Evolutionary conservation across 164 flowering plant species (phyloP).

Genomic region (Tetracentron sinense): DNA sequence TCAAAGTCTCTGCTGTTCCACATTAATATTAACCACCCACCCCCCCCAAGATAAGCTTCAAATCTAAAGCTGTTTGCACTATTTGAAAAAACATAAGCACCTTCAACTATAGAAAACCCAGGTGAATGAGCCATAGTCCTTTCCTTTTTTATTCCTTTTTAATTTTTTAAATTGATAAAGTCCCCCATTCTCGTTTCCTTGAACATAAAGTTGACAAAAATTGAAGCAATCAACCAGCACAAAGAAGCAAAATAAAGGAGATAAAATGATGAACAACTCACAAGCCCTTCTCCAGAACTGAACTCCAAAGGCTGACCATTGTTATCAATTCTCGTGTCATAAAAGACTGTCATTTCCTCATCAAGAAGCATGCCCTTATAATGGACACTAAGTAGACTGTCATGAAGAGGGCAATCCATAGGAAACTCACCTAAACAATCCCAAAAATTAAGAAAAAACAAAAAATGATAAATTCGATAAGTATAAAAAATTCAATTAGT

Average conservation of each 20-base stretch:
- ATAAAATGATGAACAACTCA: constrained; percentile 38
- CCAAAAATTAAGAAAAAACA: constrained; percentile 11
- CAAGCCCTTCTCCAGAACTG: constrained; percentile 95
- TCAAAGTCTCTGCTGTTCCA: too few relatives aligned
- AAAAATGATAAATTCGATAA: constrained; percentile 3
- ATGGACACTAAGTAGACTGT: constrained; percentile 81
- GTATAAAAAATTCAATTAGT: constrained; percentile 5
- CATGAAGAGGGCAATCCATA: constrained; percentile 99
- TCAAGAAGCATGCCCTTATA: constrained; percentile 83
- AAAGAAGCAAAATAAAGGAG: not conserved
- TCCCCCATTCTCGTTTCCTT: not conserved
- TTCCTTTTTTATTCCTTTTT: too few relatives aligned
- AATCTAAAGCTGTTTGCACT: not conserved
- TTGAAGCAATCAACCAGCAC: not conserved
- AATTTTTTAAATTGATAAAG: too few relatives aligned
- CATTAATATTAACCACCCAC: too few relatives aligned
- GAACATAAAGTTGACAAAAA: constrained; percentile 1
- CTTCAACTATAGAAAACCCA: not conserved
- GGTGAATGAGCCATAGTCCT: too few relatives aligned
- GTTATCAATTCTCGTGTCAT: constrained; percentile 80
- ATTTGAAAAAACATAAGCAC: not conserved
- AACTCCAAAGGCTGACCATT: constrained; percentile 88
- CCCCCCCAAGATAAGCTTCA: too few relatives aligned
- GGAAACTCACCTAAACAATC: constrained; percentile 82
- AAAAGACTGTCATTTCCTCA: constrained; percentile 71